Evolutionary conservation across 148 eudicot genomes (phyloP).

Genomic region (Fagopyrum homotropicum): DNA sequence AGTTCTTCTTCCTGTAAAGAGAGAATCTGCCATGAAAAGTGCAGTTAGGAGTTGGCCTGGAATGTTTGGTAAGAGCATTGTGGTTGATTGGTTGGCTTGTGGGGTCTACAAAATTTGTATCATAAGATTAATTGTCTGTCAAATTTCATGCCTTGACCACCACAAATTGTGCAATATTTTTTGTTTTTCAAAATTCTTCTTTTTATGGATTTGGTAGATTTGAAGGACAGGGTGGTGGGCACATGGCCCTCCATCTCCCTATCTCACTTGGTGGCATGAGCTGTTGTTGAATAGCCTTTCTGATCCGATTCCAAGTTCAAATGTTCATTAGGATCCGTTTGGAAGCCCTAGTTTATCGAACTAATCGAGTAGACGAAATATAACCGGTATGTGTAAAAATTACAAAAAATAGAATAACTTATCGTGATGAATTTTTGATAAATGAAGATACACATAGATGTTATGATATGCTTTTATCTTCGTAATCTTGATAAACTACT

Average conservation of each 20-base stretch:
- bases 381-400: too few relatives aligned
- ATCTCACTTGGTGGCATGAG: constrained; percentile 11
- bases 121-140: neutral
- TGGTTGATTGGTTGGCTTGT: constrained; percentile 3
- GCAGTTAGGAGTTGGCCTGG: neutral
- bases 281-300: neutral
- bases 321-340: too few relatives aligned
- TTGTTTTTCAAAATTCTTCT: neutral
- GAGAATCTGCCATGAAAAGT: neutral
- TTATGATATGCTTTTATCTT: too few relatives aligned
- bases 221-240: neutral
- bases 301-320: neutral
- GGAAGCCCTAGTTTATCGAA: too few relatives aligned
- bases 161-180: neutral
- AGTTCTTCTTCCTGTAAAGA: neutral
- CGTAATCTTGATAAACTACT: too few relatives aligned
- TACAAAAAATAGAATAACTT: too few relatives aligned
- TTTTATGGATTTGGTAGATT: neutral
- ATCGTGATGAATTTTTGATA: too few relatives aligned
- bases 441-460: too few relatives aligned
- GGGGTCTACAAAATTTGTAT: neutral
- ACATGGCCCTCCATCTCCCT: constrained; percentile 7
- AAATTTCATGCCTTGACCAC: constrained; percentile 1
- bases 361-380: too few relatives aligned
- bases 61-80: neutral